Base-by-base conservation (phyloP, 495 filamentous ascomycete species). In the Tuber aestivum region DNA sequence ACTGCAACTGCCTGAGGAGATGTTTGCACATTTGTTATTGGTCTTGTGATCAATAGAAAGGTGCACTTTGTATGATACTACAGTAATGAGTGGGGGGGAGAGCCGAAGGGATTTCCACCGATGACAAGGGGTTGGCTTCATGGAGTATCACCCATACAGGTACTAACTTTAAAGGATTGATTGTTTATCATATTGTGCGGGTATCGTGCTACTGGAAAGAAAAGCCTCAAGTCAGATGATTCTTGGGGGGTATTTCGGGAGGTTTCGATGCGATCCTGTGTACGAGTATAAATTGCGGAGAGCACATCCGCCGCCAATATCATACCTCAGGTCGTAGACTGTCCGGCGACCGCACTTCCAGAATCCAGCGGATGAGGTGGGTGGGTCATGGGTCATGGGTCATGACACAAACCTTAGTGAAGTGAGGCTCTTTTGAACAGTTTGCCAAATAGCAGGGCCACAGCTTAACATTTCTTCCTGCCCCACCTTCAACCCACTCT, bases 351-450 rank as follows among this genome's bases (percentile, higher is more conserved):
- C 5, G 27, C 3, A 18, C 10, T 32, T 6, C 27, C 27, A 35
- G 56, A 65, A 65, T 65, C 56, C 16, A 65, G 56, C 56, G 35
- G 6, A n/a, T n/a, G n/a, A n/a, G n/a, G n/a, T n/a, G n/a, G n/a
- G n/a, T n/a, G n/a, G n/a, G n/a, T n/a, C n/a, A n/a, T 50, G 45
- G 45, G 56, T 65, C 56, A 65, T 27, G 32, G 56, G 56, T 65
- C 56, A 65, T 65, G 56, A 65, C 56, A 27, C 56, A 35, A 3
- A 18, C 27, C 6, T 35, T 16, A 4, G 56, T 23, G 12, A 65
- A 14, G 27, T 27, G 56, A 65, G 56, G 56, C 56, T 65, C 56
- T 65, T 65, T 65, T 16, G 27, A 65, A 35, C 16, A 65, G 56
- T 65, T 65, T 65, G 20, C 27, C 27, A 7, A 4, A 12, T 65